Evolutionary conservation across 73 alveolate genomes (phyloP).

Genomic region (Symbiodinium pilosum): DNA sequence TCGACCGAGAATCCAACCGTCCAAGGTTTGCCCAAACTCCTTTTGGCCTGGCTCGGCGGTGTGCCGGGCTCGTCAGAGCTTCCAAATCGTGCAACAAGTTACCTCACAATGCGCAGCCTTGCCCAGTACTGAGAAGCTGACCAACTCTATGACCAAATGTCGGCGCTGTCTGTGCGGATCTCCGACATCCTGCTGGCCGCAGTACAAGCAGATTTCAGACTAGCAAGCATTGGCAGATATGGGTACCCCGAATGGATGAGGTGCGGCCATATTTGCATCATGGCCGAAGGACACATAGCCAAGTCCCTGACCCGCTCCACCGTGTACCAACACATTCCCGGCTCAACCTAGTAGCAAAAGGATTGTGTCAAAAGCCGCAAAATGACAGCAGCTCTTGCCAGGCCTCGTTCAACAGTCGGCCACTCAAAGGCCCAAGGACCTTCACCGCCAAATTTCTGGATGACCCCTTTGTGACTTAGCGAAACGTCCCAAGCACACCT

Average conservation of each 20-base stretch:
- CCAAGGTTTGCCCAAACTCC: constrained; percentile 56
- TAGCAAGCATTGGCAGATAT: background rate
- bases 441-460: background rate
- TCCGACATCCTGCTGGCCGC: background rate
- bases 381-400: too few species aligned
- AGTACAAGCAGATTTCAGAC: background rate
- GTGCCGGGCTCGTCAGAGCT: too few species aligned
- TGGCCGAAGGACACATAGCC: background rate
- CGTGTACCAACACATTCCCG: constrained; percentile 35
- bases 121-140: background rate
- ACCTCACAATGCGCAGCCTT: too few species aligned
- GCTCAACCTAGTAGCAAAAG: background rate
- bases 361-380: background rate
- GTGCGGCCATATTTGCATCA: background rate
- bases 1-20: background rate
- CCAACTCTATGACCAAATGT: constrained; percentile 43
- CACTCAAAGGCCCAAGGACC: constrained; percentile 16
- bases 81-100: too few species aligned
- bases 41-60: constrained; percentile 38
- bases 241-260: background rate
- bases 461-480: too few species aligned
- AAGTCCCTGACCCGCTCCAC: constrained; percentile 42
- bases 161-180: constrained; percentile 22
- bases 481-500: background rate
- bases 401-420: constrained; percentile 3